A percentile compares a stretch with the other conserved stretches of the same genome.
These are phyloP conservation scores for Cladorrhinum sp. DNA, from an alignment of 2,329 filamentous ascomycete genomes.

Conservation along the genomic window DNA sequence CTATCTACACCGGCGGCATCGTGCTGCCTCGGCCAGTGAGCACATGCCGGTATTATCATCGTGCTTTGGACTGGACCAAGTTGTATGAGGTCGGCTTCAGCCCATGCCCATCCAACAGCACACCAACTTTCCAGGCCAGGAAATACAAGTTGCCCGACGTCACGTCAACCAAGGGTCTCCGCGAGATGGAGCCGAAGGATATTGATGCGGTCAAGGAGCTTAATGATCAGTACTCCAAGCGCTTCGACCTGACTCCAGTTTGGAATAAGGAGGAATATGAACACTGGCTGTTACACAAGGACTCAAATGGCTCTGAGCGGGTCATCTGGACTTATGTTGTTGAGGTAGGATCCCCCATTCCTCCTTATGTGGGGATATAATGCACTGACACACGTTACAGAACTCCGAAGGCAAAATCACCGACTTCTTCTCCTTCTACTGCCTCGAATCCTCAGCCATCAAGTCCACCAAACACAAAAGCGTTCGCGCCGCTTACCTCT, in stretches of 20 bases:
- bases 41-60: constrained; percentile 93
- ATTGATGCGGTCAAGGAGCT: constrained; percentile 71
- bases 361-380: not conserved
- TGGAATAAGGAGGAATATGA: constrained; percentile 77
- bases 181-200: constrained; percentile 77
- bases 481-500: constrained; percentile 89
- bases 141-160: constrained; percentile 79
- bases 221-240: constrained; percentile 71
- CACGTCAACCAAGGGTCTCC: constrained; percentile 71
- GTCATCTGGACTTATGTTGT: constrained; percentile 95
- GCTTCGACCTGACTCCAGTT: constrained; percentile 80
- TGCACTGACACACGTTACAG: constrained; percentile 32
- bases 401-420: constrained; percentile 74
- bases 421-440: constrained; percentile 97
- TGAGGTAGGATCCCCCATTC: constrained; percentile 50
- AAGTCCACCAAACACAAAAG: constrained; percentile 72
- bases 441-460: constrained; percentile 89
- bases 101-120: constrained; percentile 77
- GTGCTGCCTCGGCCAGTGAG: constrained; percentile 88
- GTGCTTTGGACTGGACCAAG: constrained; percentile 92
- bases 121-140: constrained; percentile 78
- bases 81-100: constrained; percentile 94
- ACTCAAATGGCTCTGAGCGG: constrained; percentile 63
- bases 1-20: constrained; percentile 90
- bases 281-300: constrained; percentile 81